Evolutionary conservation across 805 yeast genomes (phyloP), one percentile per base, ranked within the genome.

Genomic region (Sugiyamaella valdiviana): DNA sequence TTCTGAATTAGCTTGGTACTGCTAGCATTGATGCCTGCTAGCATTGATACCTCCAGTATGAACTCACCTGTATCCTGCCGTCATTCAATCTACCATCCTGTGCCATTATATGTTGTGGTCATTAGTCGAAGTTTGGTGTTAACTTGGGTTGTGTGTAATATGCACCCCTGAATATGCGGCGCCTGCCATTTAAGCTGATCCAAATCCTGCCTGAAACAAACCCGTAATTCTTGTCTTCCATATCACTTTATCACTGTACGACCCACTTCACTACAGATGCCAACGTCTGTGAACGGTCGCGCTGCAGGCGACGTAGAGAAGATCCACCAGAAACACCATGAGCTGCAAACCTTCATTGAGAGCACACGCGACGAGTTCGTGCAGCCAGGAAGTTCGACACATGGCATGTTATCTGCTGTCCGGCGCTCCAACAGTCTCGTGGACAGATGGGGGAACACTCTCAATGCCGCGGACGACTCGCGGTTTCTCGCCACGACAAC

Each of bases 1-100:
- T 77, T 68, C 66, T 70, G 49, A 19, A 50, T 50, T 23, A 16
- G 6, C 42, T 26, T 46, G 17, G 5, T 24, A 4, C 15, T 12
- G 14, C 5, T 15, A n/a, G n/a, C n/a, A n/a, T n/a, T n/a, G 14
- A 6, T 40, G 9, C 16, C 7, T 10, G 32, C 14, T 10, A 26
- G 14, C 32, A 26, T 26, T n/a, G 14, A 10, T 26, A 10, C 9
- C 42, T 14, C 10, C 39, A 6, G 4, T 36, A 36, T 15, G 6
- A 9, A 36, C 21, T 36, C 21, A 19, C 20, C 15, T 15, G 7
- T 2, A 39, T 23, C 10, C 19, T 26, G 9, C 9, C 35, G 9
- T 26, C 35, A 14, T 26, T 26, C 35, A 26, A 14, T 26, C 35
- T 14, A 14, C 35, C 14, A 26, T 9, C 35, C 14, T 9, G 14